phyloP scores from a whole-genome alignment of 1,284 basidiomycete genomes.

The Cutaneotrichosporon sp. region DNA sequence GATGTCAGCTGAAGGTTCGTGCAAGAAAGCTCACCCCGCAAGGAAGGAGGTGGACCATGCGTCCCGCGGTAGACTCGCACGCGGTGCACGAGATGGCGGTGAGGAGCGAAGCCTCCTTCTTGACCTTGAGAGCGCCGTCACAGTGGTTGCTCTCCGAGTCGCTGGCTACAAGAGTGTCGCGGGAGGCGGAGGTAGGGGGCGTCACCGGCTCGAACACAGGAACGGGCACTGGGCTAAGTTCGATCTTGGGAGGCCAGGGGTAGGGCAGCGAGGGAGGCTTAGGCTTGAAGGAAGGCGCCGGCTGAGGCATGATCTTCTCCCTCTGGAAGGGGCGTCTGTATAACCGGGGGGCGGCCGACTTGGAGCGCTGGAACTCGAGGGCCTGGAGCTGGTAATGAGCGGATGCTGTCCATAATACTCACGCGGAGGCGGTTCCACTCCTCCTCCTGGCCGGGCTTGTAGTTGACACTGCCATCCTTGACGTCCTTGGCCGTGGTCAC shows the following conservation, averaged over 20 bases:
- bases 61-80: background rate
- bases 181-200: background rate
- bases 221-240: background rate
- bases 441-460: background rate
- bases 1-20: background rate
- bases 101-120: background rate
- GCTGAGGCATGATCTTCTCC: background rate
- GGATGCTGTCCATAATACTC: background rate
- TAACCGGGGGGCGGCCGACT: background rate
- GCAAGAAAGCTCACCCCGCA: conserved; percentile 5
- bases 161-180: background rate
- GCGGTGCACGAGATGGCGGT: conserved; percentile 5
- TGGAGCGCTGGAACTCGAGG: background rate
- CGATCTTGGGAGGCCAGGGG: background rate
- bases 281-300: background rate
- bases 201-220: background rate
- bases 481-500: background rate
- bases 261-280: background rate
- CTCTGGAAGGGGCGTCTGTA: background rate
- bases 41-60: conserved; percentile 10
- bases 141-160: background rate
- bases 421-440: background rate
- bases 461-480: background rate
- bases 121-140: background rate
- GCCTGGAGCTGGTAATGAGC: background rate